Conservation (phyloP, 768 basidiomycete genomes). For the Boletus subparvulus region DNA sequence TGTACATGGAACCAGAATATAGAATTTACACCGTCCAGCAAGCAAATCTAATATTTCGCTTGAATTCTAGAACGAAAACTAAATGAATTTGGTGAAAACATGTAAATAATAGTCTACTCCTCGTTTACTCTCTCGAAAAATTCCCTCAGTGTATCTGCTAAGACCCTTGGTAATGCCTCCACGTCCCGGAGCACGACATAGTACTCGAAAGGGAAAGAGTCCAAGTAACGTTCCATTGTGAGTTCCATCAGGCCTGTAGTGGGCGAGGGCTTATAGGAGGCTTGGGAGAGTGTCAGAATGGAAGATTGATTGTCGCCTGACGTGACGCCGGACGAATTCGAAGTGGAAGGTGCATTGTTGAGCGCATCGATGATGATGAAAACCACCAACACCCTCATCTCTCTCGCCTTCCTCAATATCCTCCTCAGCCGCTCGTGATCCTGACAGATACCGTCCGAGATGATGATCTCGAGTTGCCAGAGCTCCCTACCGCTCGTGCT, state of each 20-base stretch:
- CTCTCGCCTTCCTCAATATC: slow-evolving; percentile 79
- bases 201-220: slow-evolving; percentile 97
- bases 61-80: neutral
- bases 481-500: slow-evolving; percentile 70
- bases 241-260: slow-evolving; percentile 74
- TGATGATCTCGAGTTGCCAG: slow-evolving; percentile 98
- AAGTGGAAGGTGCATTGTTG: slow-evolving; percentile 42
- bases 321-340: slow-evolving; percentile 10
- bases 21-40: neutral
- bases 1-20: neutral
- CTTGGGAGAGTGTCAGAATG: slow-evolving; percentile 91
- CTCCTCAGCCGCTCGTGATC: slow-evolving; percentile 85
- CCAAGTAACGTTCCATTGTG: slow-evolving; percentile 84
- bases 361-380: slow-evolving; percentile 95
- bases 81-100: neutral
- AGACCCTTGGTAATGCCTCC: slow-evolving; percentile 87
- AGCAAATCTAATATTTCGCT: slow-evolving; percentile 1
- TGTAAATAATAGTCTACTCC: slow-evolving; percentile 32
- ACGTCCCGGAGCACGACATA: slow-evolving; percentile 91
- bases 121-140: slow-evolving; percentile 87
- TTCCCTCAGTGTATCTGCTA: slow-evolving; percentile 86
- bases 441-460: slow-evolving; percentile 98
- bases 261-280: slow-evolving; percentile 63
- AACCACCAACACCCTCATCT: slow-evolving; percentile 91
- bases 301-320: slow-evolving; percentile 53